phyloP scores from a whole-genome alignment of 768 basidiomycete species.

The Jaapia argillacea region DNA sequence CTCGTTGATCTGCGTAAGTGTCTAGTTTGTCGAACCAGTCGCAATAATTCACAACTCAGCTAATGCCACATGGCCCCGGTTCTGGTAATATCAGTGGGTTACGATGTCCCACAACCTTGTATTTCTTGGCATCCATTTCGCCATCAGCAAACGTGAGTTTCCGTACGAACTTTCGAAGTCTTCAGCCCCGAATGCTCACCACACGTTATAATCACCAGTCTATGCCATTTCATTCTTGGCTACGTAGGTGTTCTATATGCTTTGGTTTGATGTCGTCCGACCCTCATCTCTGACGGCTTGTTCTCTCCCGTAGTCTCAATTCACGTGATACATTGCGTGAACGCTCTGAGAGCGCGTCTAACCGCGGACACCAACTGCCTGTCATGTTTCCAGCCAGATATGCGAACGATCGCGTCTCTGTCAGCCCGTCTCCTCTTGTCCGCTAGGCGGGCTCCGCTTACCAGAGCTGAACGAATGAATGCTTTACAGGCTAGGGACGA shows the following conservation, averaged over 20 bases:
- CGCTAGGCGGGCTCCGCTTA: too few species aligned
- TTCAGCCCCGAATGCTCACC: not conserved
- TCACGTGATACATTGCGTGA: not conserved
- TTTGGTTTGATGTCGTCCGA: too few species aligned
- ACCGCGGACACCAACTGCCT: not conserved
- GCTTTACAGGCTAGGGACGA: too few species aligned
- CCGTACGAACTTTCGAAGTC: not conserved
- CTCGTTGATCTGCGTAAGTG: conserved; percentile 17
- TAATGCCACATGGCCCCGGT: not conserved
- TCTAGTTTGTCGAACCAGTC: not conserved
- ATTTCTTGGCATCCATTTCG: conserved; percentile 18
- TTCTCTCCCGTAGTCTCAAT: not conserved
- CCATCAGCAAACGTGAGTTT: conserved; percentile 18
- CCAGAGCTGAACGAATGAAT: too few species aligned
- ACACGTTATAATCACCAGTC: conserved; percentile 6
- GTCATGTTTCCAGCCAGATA: not conserved
- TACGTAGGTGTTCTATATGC: conserved; percentile 10
- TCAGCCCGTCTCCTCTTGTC: too few species aligned
- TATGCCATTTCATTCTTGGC: conserved; percentile 20
- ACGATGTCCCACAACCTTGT: conserved; percentile 15
- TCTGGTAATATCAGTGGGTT: conserved; percentile 12
- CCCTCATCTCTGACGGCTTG: not conserved
- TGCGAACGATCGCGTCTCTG: too few species aligned
- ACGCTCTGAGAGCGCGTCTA: not conserved
- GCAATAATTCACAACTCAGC: not conserved